Evolutionary conservation across 2,329 filamentous ascomycete species (phyloP).

Genomic region (Kalmusia sp.): DNA sequence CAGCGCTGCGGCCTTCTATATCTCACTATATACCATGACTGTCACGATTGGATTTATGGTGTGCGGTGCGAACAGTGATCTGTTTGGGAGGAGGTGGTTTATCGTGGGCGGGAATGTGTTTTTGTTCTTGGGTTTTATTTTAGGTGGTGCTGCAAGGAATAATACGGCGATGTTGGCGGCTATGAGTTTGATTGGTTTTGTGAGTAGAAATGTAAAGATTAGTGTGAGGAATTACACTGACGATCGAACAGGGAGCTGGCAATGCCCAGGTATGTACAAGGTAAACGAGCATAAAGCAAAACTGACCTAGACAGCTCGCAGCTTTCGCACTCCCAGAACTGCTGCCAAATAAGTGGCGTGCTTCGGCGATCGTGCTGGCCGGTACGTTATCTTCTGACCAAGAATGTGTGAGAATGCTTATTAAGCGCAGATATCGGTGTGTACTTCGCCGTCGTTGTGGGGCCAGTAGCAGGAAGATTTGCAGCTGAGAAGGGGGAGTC

Average conservation of each 20-base stretch:
- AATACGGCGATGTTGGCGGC: conserved; percentile 49
- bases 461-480: conserved; percentile 55
- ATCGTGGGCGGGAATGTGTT: conserved; percentile 53
- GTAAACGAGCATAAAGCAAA: not conserved
- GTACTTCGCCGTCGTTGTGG: conserved; percentile 55
- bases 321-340: conserved; percentile 57
- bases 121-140: conserved; percentile 48
- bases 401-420: conserved; percentile 42
- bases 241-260: conserved; percentile 16
- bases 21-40: conserved; percentile 50
- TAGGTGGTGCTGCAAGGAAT: conserved; percentile 47
- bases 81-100: conserved; percentile 58
- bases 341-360: conserved; percentile 56
- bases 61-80: conserved; percentile 54
- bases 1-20: conserved; percentile 42
- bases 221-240: not conserved
- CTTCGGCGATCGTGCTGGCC: conserved; percentile 24
- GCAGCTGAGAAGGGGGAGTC: conserved; percentile 44
- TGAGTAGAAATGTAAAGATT: conserved; percentile 18
- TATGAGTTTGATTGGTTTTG: conserved; percentile 53
- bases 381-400: conserved; percentile 2
- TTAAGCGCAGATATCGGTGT: conserved; percentile 50
- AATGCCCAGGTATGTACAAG: conserved; percentile 29
- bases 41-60: conserved; percentile 52
- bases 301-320: conserved; percentile 33